Conservation (phyloP, 805 yeast genomes). For the Yamadazyma tumulicola region DNA sequence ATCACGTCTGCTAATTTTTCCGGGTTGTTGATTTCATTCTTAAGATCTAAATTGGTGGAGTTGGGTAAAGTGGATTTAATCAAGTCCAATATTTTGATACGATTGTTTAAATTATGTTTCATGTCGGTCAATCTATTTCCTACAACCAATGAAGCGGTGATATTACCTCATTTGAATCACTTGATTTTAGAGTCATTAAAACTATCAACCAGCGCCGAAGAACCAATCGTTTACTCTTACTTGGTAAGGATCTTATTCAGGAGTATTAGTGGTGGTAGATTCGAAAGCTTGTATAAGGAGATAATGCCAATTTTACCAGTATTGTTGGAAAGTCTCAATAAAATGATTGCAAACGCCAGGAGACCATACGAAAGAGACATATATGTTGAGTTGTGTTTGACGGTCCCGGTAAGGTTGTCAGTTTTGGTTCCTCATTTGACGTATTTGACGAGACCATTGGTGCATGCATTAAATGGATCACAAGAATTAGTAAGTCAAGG, state of each 20-base stretch:
- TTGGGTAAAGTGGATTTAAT: slow-evolving; percentile 78
- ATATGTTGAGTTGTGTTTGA: slow-evolving; percentile 89
- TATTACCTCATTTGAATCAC: slow-evolving; percentile 82
- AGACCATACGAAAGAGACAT: slow-evolving; percentile 89
- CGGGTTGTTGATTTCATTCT: slow-evolving; percentile 73
- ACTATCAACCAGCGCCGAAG: slow-evolving; percentile 78
- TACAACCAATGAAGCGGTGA: slow-evolving; percentile 76
- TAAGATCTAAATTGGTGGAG: slow-evolving; percentile 67
- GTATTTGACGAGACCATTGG: slow-evolving; percentile 86
- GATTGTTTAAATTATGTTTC: slow-evolving; percentile 88
- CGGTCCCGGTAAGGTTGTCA: slow-evolving; percentile 92
- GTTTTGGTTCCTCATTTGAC: slow-evolving; percentile 91
- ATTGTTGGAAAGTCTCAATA: slow-evolving; percentile 77
- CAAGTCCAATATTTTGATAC: slow-evolving; percentile 73
- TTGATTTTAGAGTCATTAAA: slow-evolving; percentile 77
- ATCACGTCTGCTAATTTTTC: slow-evolving; percentile 91
- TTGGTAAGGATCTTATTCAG: slow-evolving; percentile 85
- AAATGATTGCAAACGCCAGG: slow-evolving; percentile 77
- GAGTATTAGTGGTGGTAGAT: slow-evolving; percentile 95
- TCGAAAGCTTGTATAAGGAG: slow-evolving; percentile 88
- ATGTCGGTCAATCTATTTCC: slow-evolving; percentile 96
- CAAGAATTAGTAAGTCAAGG: slow-evolving; percentile 95
- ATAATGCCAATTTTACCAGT: slow-evolving; percentile 89
- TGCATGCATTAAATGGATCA: slow-evolving; percentile 82
- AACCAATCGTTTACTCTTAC: slow-evolving; percentile 87